Conservation (phyloP, 129 eudicot species). For the Flaveria sonorensis region DNA sequence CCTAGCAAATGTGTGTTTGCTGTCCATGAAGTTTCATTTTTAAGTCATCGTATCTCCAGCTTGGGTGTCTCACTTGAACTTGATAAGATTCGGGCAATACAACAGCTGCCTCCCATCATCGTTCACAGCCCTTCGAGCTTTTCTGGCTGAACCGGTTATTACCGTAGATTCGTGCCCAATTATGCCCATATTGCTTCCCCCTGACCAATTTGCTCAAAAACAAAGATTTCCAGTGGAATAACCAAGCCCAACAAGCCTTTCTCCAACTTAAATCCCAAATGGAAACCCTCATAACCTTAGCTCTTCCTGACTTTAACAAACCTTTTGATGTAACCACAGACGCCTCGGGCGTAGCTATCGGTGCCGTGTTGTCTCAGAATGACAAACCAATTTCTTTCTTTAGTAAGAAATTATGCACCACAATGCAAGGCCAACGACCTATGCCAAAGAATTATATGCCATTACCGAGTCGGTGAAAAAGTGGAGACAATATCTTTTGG, state of each 20-base stretch:
- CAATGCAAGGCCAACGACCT: too few relatives aligned
- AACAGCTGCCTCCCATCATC: neutral
- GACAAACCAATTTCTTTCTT: too few relatives aligned
- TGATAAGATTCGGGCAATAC: neutral
- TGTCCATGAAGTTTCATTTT: too few relatives aligned
- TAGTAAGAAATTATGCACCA: too few relatives aligned
- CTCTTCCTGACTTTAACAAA: neutral
- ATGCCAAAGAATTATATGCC: too few relatives aligned
- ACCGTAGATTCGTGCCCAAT: too few relatives aligned
- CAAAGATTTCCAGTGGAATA: too few relatives aligned
- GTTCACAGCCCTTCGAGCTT: neutral
- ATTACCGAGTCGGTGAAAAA: too few relatives aligned
- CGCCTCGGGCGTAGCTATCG: neutral
- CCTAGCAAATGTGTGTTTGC: neutral
- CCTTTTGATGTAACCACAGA: neutral
- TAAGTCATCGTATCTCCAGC: neutral
- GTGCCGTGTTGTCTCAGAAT: neutral
- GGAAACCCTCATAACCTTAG: neutral
- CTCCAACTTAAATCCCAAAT: neutral
- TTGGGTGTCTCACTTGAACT: neutral
- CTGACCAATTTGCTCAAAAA: too few relatives aligned
- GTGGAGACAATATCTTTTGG: too few relatives aligned
- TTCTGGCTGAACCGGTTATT: neutral
- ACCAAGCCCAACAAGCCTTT: neutral
- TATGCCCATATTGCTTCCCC: too few relatives aligned